phyloP scores from a whole-genome alignment of 176 grass and related monocot species.

The Oryza brachyantha region DNA sequence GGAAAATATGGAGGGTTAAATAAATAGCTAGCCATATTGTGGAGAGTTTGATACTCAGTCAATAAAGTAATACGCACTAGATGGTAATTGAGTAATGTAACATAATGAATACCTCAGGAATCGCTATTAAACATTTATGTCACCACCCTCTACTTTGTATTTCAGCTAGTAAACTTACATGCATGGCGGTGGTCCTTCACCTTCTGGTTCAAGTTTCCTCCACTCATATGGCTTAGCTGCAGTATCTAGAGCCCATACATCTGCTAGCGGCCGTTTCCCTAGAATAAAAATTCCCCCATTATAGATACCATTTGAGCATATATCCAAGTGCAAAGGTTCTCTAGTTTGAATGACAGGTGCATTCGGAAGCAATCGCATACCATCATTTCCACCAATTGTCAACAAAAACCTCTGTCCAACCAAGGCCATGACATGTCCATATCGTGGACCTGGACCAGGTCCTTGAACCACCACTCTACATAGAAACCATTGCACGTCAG shows the following conservation, averaged over 20 bases:
- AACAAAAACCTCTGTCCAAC: conserved; percentile 98
- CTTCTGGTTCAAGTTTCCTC: conserved; percentile 99
- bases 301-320: conserved; percentile 1
- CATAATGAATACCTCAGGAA: conserved; percentile 14
- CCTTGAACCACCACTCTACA: conserved; percentile 98
- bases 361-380: conserved; percentile 44
- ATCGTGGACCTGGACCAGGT: conserved; percentile 95
- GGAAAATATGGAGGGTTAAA: conserved; percentile 28
- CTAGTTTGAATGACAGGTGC: conserved; percentile 15
- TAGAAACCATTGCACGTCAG: conserved; percentile 38
- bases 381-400: conserved; percentile 99
- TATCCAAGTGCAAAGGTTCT: background rate
- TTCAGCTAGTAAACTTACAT: conserved; percentile 66
- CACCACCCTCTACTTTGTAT: conserved; percentile 7
- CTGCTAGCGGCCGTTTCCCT: conserved; percentile 93
- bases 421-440: conserved; percentile 99
- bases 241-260: conserved; percentile 99
- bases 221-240: conserved; percentile 99
- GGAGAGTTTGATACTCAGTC: conserved; percentile 27
- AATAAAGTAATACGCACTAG: background rate
- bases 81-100: background rate
- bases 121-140: background rate
- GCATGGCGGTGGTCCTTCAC: conserved; percentile 98
- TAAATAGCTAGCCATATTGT: conserved; percentile 25
- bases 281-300: conserved; percentile 25